phyloP scores from a whole-genome alignment of 768 basidiomycete species.

The Filobasidium floriforme region DNA sequence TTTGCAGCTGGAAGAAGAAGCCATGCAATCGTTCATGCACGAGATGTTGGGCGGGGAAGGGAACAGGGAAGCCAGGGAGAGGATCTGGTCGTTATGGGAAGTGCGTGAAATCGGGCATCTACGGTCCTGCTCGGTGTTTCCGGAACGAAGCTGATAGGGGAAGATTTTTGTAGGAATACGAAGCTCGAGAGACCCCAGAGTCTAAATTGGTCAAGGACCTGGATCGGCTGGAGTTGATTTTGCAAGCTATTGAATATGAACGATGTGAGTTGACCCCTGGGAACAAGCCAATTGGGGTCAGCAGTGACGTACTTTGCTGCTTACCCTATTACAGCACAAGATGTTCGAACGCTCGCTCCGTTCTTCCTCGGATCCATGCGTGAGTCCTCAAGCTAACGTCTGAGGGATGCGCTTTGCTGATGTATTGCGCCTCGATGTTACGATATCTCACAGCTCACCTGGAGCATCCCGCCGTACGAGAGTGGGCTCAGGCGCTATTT shows the following conservation, averaged over 20 bases:
- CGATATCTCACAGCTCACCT: constrained; percentile 30
- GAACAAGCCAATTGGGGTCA: background rate
- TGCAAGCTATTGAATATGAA: constrained; percentile 46
- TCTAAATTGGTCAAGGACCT: constrained; percentile 46
- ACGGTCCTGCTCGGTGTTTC: background rate
- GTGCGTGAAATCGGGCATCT: constrained; percentile 20
- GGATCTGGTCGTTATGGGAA: constrained; percentile 42
- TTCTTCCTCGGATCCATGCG: constrained; percentile 40
- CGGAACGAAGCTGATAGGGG: background rate
- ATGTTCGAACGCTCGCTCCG: constrained; percentile 35
- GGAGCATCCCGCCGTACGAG: constrained; percentile 41
- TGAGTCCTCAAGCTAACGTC: constrained; percentile 7
- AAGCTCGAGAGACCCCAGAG: constrained; percentile 44
- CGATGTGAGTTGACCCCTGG: constrained; percentile 35
- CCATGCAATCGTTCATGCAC: constrained; percentile 80
- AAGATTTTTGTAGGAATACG: constrained; percentile 38
- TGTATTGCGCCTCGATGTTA: background rate
- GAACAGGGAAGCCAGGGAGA: constrained; percentile 37
- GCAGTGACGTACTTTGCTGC: too few species aligned
- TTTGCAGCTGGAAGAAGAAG: constrained; percentile 53
- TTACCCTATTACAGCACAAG: constrained; percentile 39
- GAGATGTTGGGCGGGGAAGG: constrained; percentile 61
- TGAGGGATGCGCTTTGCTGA: background rate
- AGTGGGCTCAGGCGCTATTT: constrained; percentile 42
- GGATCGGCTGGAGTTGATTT: constrained; percentile 43